These are phyloP conservation scores for Platanus orientalis DNA, from an alignment of 164 flowering plant species.

Conservation along the genomic window DNA sequence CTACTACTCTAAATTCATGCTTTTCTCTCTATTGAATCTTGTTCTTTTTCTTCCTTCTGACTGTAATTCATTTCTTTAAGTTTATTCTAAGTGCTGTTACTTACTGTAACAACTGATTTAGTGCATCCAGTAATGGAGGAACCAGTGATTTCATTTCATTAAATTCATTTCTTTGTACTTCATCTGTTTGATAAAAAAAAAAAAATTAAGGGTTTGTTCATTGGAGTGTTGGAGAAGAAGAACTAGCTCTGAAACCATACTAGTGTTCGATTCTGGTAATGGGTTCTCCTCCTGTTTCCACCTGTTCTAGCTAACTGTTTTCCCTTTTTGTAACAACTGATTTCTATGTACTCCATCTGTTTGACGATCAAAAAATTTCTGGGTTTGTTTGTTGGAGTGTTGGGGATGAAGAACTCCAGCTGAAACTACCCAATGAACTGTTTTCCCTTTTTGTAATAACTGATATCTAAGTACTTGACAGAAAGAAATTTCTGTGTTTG, in stretches of 20 bases:
- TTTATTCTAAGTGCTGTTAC: slow-evolving; percentile 9
- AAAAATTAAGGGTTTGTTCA: slow-evolving; percentile 5
- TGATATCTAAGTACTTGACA: no score
- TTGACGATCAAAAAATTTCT: no score
- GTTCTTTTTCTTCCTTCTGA: slow-evolving; percentile 13
- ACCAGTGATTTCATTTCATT: not conserved
- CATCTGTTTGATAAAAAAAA: not conserved
- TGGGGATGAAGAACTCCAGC: no score
- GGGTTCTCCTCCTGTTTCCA: slow-evolving; percentile 6
- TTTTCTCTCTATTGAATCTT: not conserved
- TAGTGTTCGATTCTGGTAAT: not conserved
- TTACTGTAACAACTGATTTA: slow-evolving; percentile 20
- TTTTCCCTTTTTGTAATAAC: no score
- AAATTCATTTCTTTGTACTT: not conserved
- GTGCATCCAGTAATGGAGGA: slow-evolving; percentile 13
- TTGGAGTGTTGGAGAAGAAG: not conserved
- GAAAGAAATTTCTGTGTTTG: slow-evolving; percentile 8
- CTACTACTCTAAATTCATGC: not conserved
- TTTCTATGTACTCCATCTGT: not conserved
- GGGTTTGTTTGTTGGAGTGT: no score
- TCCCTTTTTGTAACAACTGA: slow-evolving; percentile 17
- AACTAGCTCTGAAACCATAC: slow-evolving; percentile 1
- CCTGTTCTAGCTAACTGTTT: slow-evolving; percentile 17
- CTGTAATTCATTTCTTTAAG: slow-evolving; percentile 20
- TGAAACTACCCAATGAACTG: no score